These are phyloP conservation scores for Cladosporium austrohemisphaericum DNA, from an alignment of 2,329 filamentous ascomycete genomes.

Conservation along the genomic window DNA sequence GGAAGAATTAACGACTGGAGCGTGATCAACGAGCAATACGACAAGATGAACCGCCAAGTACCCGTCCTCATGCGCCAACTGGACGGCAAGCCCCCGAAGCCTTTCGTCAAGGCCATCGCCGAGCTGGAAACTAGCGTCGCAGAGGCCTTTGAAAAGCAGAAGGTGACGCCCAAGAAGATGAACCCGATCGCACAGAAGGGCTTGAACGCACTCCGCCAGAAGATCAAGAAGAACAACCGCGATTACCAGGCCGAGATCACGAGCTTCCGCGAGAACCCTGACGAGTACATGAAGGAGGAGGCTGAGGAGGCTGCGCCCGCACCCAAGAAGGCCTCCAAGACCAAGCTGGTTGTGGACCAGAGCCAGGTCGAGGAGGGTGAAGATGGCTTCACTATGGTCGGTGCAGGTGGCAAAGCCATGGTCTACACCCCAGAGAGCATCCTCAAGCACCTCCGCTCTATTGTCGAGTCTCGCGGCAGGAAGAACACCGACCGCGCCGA, in stretches of 20 bases:
- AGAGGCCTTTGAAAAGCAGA: conserved; percentile 91
- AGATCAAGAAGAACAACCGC: conserved; percentile 98
- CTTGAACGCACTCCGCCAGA: conserved; percentile 95
- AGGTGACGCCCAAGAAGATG: conserved; percentile 97
- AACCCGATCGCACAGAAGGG: conserved; percentile 92
- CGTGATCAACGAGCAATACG: conserved; percentile 59
- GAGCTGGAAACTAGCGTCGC: conserved; percentile 94
- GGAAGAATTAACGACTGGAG: conserved; percentile 98
- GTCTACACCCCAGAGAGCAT: conserved; percentile 97
- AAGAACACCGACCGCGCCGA: conserved; percentile 96
- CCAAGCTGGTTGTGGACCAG: conserved; percentile 50
- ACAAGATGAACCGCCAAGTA: conserved; percentile 59
- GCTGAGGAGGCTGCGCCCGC: conserved; percentile 65
- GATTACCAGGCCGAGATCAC: conserved; percentile 87
- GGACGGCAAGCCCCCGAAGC: conserved; percentile 76
- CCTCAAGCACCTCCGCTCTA: conserved; percentile 89
- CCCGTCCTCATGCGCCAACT: conserved; percentile 49
- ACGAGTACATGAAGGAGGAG: conserved; percentile 80
- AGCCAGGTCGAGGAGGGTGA: conserved; percentile 60
- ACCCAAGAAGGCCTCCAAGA: conserved; percentile 49
- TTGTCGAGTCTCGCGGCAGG: conserved; percentile 93
- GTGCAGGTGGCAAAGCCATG: conserved; percentile 81
- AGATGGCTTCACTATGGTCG: conserved; percentile 84
- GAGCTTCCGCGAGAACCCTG: conserved; percentile 78
- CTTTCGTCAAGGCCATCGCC: conserved; percentile 87